Evolutionary conservation across 257 asterid species (phyloP).

Genomic region (Solanum pinnatisectum): DNA sequence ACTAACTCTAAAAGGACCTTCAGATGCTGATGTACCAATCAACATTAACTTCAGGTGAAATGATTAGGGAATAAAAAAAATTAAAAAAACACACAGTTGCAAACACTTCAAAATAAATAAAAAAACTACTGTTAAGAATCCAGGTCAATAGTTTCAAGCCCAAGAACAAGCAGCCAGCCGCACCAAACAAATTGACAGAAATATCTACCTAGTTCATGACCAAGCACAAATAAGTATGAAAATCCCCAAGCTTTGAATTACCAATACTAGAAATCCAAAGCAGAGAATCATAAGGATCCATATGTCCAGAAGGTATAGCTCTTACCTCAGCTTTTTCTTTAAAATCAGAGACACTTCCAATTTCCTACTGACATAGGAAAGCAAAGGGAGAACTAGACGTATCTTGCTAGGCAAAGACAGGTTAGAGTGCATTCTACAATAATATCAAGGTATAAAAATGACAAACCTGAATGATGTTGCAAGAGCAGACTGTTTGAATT

Average conservation of each 20-base stretch:
- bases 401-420: background rate
- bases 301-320: background rate
- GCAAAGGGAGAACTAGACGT: background rate
- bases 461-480: conserved; percentile 30
- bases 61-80: background rate
- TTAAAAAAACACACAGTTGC: background rate
- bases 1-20: background rate
- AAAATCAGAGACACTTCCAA: background rate
- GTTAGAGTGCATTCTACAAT: background rate
- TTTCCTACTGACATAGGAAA: background rate
- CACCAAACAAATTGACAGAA: background rate
- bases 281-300: background rate
- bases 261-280: background rate
- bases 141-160: background rate
- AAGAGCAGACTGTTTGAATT: conserved; percentile 21
- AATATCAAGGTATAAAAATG: background rate
- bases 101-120: background rate
- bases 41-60: background rate
- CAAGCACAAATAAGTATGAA: background rate
- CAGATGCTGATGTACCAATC: background rate
- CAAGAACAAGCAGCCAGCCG: background rate
- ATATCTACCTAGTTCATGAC: background rate
- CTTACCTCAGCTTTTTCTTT: background rate
- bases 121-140: background rate
- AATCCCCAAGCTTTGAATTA: background rate